Evolutionary conservation across 768 basidiomycete species (phyloP).

Genomic region (Cantharellus anzutake): DNA sequence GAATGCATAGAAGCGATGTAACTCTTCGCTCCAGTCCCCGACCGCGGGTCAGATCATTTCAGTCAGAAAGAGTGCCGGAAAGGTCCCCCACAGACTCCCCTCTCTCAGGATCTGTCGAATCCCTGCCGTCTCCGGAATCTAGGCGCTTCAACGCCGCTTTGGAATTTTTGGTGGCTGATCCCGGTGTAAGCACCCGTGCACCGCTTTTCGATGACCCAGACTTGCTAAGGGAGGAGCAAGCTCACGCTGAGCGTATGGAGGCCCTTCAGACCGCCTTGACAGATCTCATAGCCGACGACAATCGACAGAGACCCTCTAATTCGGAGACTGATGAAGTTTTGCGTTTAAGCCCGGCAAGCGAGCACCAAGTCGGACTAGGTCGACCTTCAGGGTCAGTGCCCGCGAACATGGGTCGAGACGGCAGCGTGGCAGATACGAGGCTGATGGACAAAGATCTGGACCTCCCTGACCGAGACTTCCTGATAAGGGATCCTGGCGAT

Average conservation of each 20-base stretch:
- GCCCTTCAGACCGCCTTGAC: conserved; percentile 93
- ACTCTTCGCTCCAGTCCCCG: background rate
- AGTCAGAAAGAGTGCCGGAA: too few relatives aligned
- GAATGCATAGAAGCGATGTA: too few relatives aligned
- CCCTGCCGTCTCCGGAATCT: background rate
- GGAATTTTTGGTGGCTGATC: conserved; percentile 61
- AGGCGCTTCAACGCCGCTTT: conserved; percentile 25
- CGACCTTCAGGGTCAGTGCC: background rate
- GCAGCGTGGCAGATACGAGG: background rate
- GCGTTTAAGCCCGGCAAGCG: background rate
- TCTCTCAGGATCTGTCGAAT: background rate
- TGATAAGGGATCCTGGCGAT: conserved; percentile 16
- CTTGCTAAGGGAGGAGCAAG: conserved; percentile 38
- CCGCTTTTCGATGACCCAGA: conserved; percentile 72
- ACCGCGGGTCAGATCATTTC: background rate
- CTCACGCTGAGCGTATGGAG: conserved; percentile 69
- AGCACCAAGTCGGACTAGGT: background rate
- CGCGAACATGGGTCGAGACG: background rate
- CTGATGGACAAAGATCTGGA: conserved; percentile 26
- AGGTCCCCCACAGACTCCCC: background rate
- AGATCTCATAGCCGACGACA: conserved; percentile 82
- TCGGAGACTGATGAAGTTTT: background rate
- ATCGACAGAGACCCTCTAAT: conserved; percentile 14
- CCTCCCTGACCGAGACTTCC: conserved; percentile 15
- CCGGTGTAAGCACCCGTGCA: conserved; percentile 38